Conservation (phyloP, 352 stramenopile species). For the Globisporangium middletonii region DNA sequence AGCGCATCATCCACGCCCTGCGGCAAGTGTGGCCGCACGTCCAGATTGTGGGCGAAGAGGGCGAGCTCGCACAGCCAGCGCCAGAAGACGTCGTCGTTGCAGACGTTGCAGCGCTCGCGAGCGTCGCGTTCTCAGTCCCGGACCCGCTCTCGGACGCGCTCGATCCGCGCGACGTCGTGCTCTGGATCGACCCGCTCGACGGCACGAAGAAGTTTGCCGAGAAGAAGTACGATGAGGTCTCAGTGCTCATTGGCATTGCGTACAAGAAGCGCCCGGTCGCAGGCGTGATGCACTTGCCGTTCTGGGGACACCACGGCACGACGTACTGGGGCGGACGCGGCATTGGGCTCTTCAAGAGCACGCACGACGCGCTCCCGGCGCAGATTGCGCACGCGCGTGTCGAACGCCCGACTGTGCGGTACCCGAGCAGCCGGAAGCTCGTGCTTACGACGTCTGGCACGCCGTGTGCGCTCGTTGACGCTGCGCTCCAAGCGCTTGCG, state of each 20-base stretch:
- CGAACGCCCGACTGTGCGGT: constrained; percentile 16
- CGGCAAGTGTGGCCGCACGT: constrained; percentile 45
- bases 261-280: constrained; percentile 58
- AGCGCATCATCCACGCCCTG: constrained; percentile 61
- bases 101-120: constrained; percentile 24
- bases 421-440: constrained; percentile 26
- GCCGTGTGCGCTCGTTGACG: constrained; percentile 40
- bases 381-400: constrained; percentile 24
- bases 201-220: constrained; percentile 76
- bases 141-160: constrained; percentile 21
- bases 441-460: constrained; percentile 57
- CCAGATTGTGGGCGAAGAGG: constrained; percentile 65
- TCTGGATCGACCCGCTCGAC: constrained; percentile 78
- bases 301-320: constrained; percentile 38
- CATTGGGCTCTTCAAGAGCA: constrained; percentile 46
- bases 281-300: constrained; percentile 69
- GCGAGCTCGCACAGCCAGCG: constrained; percentile 42
- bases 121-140: constrained; percentile 14
- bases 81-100: constrained; percentile 43
- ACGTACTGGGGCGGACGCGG: constrained; percentile 61
- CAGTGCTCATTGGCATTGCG: constrained; percentile 67
- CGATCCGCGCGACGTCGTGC: constrained; percentile 38
- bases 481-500: constrained; percentile 27
- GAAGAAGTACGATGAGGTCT: constrained; percentile 70
- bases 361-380: constrained; percentile 19